Conservation (phyloP, 768 basidiomycete genomes). For the Lyophyllum decastes region DNA sequence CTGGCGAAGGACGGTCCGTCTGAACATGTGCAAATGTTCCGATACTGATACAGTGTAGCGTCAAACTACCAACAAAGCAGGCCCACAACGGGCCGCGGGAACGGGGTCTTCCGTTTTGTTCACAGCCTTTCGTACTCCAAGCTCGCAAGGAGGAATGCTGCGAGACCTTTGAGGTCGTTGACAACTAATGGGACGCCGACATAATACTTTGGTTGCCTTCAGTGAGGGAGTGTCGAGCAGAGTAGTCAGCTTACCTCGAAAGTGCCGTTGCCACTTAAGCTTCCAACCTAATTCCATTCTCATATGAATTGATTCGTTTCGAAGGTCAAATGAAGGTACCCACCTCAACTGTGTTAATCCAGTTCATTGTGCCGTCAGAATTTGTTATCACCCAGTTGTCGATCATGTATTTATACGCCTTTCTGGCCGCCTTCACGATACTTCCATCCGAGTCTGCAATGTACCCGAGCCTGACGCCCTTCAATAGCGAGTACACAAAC, state of each 20-base stretch:
- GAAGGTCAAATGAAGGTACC: not conserved
- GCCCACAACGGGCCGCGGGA: not conserved
- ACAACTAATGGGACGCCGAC: slow-evolving; percentile 10
- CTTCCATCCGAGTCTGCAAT: slow-evolving; percentile 4
- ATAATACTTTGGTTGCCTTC: slow-evolving; percentile 9
- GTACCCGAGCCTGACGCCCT: slow-evolving; percentile 42
- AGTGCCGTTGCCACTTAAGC: slow-evolving; percentile 14
- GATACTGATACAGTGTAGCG: not conserved
- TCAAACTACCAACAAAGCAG: not conserved
- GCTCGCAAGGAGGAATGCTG: slow-evolving; percentile 14
- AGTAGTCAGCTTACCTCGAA: slow-evolving; percentile 7
- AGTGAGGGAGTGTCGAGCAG: not conserved
- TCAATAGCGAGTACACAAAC: slow-evolving; percentile 48
- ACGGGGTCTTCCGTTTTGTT: not conserved
- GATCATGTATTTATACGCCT: slow-evolving; percentile 43
- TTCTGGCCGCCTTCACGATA: slow-evolving; percentile 35
- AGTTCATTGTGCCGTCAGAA: slow-evolving; percentile 13
- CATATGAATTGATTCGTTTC: not conserved
- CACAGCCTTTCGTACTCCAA: slow-evolving; percentile 16
- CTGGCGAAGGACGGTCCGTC: slow-evolving; percentile 1
- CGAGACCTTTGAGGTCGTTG: slow-evolving; percentile 16
- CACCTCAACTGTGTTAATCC: slow-evolving; percentile 16
- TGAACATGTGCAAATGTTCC: not conserved
- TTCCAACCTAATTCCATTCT: slow-evolving; percentile 7
- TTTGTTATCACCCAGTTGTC: slow-evolving; percentile 18